Evolutionary conservation across 2,329 filamentous ascomycete species (phyloP).

Genomic region (Cladorrhinum sp.): DNA sequence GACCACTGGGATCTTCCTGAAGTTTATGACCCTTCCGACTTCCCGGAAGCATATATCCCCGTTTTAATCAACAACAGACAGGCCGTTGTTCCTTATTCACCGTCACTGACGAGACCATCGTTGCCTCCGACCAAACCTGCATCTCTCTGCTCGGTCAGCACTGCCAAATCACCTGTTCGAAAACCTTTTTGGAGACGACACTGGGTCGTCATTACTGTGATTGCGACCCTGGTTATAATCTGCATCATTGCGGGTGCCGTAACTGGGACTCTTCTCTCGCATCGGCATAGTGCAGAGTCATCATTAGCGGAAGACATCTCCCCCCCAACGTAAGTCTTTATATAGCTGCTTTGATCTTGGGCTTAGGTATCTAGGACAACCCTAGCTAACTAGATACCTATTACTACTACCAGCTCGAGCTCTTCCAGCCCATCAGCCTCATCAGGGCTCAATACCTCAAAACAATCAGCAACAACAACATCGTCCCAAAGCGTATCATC

Average conservation of each 20-base stretch:
- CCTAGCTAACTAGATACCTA: no score
- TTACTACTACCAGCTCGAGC: no score
- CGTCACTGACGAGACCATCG: neutral
- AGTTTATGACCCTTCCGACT: neutral
- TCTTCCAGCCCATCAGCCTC: no score
- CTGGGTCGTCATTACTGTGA: neutral
- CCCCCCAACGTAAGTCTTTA: neutral
- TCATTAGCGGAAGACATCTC: neutral
- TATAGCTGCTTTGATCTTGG: no score
- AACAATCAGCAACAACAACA: no score
- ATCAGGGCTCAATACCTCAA: no score
- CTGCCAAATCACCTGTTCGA: neutral
- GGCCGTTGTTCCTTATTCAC: neutral
- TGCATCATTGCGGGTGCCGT: neutral
- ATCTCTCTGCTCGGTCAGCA: neutral
- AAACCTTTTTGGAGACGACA: neutral
- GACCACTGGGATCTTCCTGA: slow-evolving; percentile 1
- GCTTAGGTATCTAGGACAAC: no score
- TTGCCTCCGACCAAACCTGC: no score
- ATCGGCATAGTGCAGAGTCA: no score
- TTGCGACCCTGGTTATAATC: neutral
- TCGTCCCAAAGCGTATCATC: no score
- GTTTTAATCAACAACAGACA: neutral
- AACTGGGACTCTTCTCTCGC: neutral
- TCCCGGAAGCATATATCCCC: slow-evolving; percentile 1